Base-by-base conservation (phyloP, 2,329 filamentous ascomycete species). In the Colletotrichum theobromicola region DNA sequence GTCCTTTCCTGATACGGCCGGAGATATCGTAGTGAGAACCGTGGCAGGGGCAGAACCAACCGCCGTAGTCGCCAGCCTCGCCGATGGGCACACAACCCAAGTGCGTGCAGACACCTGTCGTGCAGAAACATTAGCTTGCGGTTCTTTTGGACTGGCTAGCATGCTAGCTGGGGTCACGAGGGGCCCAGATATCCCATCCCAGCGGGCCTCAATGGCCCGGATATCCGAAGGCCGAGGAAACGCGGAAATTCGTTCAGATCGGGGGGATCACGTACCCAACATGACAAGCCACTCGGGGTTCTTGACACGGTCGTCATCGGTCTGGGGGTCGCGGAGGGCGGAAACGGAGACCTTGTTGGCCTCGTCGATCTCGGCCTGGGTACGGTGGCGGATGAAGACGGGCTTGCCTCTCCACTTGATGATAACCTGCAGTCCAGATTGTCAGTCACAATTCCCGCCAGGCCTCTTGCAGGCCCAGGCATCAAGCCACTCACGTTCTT, bases 381-480 rank as follows among this genome's bases (percentile, higher is more conserved):
- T 99, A 84, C 97, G 95, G 93, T 99, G 97, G 86, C 97, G 96
- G 92, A 99, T 95, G 91, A 99, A 99, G 86, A 99, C 95, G 86
- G 97, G 97, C 94, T 99, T 99, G 86, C 97, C 97, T 90, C 97
- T 94, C 97, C 97, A 99, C 90, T 99, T 99, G 91, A 99, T 98
- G 86, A 99, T 97, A 85, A 99, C 93, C 94, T 96, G 82, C 32
- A 8, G 18, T n/a, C 67, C 21, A 2, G n/a, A 13, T 34, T 46
- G 26, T 75, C 65, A 76, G 72, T 50, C 60, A 3, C 2, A 18
- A 24, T 32, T 63, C 32, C 16, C 12, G 7, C 4, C 10, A 7
- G 15, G 13, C 1, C 3, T 30, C 4, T 15, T 26, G 21, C 9
- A 7, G 16, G 12, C 18, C n/a, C 7, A 65, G 16, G 7, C n/a